These are phyloP conservation scores for Saccharomycopsis sp. DNA, from an alignment of 805 yeast species.

Conservation along the genomic window DNA sequence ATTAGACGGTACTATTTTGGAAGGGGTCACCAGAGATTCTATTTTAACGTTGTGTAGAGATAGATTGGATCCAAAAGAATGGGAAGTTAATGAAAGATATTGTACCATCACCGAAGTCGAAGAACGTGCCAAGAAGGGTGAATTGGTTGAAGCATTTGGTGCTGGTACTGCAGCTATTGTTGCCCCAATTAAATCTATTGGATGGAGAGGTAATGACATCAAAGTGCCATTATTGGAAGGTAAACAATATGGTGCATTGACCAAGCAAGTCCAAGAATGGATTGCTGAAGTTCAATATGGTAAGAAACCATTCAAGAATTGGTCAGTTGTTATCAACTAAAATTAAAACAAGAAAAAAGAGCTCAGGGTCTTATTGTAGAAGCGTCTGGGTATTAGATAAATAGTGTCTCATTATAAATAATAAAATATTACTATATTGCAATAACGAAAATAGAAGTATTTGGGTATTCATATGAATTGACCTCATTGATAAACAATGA, in stretches of 20 bases:
- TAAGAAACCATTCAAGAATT: constrained; percentile 54
- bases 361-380: not conserved
- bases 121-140: constrained; percentile 71
- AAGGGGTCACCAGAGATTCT: constrained; percentile 95
- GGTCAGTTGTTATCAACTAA: constrained; percentile 32
- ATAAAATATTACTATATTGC: too few relatives aligned
- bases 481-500: too few relatives aligned
- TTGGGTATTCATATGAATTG: too few relatives aligned
- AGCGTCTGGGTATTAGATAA: too few relatives aligned
- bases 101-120: constrained; percentile 75
- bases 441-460: too few relatives aligned
- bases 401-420: too few relatives aligned
- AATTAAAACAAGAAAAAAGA: constrained; percentile 1
- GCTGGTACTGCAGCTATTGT: constrained; percentile 98
- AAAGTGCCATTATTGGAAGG: constrained; percentile 76
- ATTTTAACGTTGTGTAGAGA: constrained; percentile 70
- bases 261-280: constrained; percentile 77
- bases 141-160: constrained; percentile 90
- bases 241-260: constrained; percentile 70
- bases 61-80: constrained; percentile 65
- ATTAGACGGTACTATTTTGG: constrained; percentile 92
- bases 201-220: constrained; percentile 68
- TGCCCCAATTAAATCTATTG: constrained; percentile 84
- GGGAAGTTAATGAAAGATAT: constrained; percentile 81
- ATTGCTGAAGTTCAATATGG: constrained; percentile 89